These are phyloP conservation scores for Monosporozyma yasuniensis DNA, from an alignment of 805 yeast species.

Conservation along the genomic window DNA sequence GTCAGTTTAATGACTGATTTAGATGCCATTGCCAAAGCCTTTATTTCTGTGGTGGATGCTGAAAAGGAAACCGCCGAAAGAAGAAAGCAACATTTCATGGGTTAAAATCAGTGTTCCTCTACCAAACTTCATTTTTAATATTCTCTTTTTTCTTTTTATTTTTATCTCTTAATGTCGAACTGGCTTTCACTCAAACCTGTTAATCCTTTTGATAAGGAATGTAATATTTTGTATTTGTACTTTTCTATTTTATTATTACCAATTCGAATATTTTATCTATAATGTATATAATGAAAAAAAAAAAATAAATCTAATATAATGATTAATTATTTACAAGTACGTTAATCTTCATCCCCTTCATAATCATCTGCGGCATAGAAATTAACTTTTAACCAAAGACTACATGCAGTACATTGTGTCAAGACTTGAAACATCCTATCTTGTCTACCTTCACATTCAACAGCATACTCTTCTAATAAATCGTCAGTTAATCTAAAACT, in stretches of 20 bases:
- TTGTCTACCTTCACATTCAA: constrained; percentile 22
- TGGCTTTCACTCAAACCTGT: background rate
- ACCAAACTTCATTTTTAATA: too few relatives aligned
- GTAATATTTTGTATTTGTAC: too few relatives aligned
- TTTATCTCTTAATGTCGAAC: background rate
- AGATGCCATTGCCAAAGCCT: constrained; percentile 61
- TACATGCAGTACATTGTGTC: constrained; percentile 76
- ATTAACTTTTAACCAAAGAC: constrained; percentile 73
- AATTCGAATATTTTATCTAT: background rate
- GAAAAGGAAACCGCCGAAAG: constrained; percentile 30
- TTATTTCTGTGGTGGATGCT: constrained; percentile 52
- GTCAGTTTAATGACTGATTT: constrained; percentile 71
- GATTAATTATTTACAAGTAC: background rate
- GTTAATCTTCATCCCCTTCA: constrained; percentile 2
- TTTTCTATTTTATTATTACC: background rate
- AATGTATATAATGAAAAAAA: background rate
- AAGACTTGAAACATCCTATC: constrained; percentile 52
- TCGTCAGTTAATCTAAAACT: constrained; percentile 55
- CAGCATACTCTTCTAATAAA: constrained; percentile 48
- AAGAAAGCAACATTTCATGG: constrained; percentile 1
- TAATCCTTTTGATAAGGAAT: too few relatives aligned
- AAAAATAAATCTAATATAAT: background rate
- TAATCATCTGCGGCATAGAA: constrained; percentile 37
- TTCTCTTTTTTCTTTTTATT: too few relatives aligned
- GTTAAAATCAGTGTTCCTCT: too few relatives aligned